Evolutionary conservation across 805 yeast species (phyloP), one percentile per base, ranked within the genome.

Genomic region (Barnettozyma populi): DNA sequence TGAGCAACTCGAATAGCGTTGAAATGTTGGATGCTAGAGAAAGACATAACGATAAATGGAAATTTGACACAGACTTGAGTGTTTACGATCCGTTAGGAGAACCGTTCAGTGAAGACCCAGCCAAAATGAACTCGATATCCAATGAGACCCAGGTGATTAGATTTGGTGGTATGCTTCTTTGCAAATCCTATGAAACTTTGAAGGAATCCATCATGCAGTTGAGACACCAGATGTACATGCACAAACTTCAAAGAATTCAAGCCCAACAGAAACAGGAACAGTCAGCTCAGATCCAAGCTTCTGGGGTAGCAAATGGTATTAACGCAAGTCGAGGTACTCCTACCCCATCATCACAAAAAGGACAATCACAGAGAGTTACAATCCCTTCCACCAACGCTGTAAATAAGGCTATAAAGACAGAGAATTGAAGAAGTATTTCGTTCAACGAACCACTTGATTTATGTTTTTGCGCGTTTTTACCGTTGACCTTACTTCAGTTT

Each of bases 71-170:
- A 36, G 90, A 86, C 49, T 16, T 32, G 4, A 46, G 35, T n/a
- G 60, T 67, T 36, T 62, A 72, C 7, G 76, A 59, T 38, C 57
- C 63, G 43, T 68, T 69, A 8, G 60, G 62, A 45, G 73, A 70
- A 37, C 85, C 84, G 32, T 72, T 87, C 47, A 74, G 82, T 50
- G 75, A 78, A 50, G 96, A 89, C 64, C 97, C 97, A 0, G 82
- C 96, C 0, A 75, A 78, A 47, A 73, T 90, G 57, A 90, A 90
- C 61, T 84, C 85, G 53, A 88, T 90, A 37, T 79, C 89, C 13
- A 84, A 84, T 46, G 92, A 83, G 44, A 90, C 97, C 1, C 97
- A 90, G 66, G 82, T 86, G 1, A 86, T 92, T 27, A 73, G 97
- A 50, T 90, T 90, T 67, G 96, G 97, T 8, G 80, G 95, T 7